Evolutionary conservation across 2,329 filamentous ascomycete genomes (phyloP), one percentile per base, ranked within the genome.

Genomic region (Trichocomaceae sp.): DNA sequence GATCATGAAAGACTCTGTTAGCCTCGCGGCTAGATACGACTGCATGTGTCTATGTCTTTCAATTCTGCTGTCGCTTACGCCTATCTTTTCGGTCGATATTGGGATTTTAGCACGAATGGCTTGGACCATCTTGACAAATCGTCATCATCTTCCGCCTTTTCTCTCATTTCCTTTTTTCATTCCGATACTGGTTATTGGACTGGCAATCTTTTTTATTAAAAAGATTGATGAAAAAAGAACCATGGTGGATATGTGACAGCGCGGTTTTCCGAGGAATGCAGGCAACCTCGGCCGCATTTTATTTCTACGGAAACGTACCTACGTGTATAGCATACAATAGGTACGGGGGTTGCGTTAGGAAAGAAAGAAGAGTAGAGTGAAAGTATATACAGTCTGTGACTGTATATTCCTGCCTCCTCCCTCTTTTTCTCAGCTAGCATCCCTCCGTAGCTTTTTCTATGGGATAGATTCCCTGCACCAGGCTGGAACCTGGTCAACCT

Each of bases 11-110:
- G 73, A 76, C 69, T 64, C 71, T 72, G 72, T 72, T 61, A 68
- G 74, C 74, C 74, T 76, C 74, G 63, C 74, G 74, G 74, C 74
- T 66, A 69, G 71, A 72, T 71, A 72, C 68, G 69, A 71, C 66
- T 66, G 69, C 71, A 72, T 68, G 66, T 64, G 64, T 63, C 63
- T 62, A 54, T 64, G 63, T 45, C 61, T 60, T 65, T 66, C 56
- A 52, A 56, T 68, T 69, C 63, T 64, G 62, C 56, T 59, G 64
- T 66, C 65, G 69, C 61, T 41, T 42, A 35, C 22, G 23, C 22
- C 17, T 53, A 29, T 17, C 9, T 47, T 33, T 26, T 35, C 42
- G 41, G 26, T 46, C 42, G 50, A 35, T 39, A 4, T 39, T 39
- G 35, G 31, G 31, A 35, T 42, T 20, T 20, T 19, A 8, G 39